Percentiles rank a stretch among this genome's conserved stretches.
phyloP scores from a whole-genome alignment of 495 filamentous ascomycete species.

The Trichoderma gamsii region DNA sequence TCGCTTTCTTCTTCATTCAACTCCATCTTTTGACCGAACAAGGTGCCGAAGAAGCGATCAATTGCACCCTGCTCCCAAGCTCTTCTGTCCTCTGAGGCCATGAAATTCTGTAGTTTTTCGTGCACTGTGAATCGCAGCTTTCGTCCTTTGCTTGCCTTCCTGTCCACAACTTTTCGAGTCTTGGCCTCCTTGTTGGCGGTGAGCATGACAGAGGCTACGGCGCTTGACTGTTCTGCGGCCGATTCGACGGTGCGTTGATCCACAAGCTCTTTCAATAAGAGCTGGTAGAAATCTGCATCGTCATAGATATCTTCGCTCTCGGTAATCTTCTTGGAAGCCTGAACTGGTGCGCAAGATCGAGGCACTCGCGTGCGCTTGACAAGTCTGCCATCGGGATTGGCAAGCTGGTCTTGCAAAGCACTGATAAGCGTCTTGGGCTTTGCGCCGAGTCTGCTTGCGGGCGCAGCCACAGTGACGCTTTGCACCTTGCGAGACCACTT shows the following conservation, averaged over 20 bases:
- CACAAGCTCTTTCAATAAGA: conserved; percentile 84
- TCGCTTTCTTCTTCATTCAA: conserved; percentile 63
- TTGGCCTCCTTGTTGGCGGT: conserved; percentile 76
- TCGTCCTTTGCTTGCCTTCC: conserved; percentile 88
- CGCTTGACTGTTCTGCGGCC: conserved; percentile 36
- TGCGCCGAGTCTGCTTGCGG: conserved; percentile 50
- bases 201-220: conserved; percentile 43
- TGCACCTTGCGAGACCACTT: conserved; percentile 62
- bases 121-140: conserved; percentile 92
- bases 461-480: conserved; percentile 31
- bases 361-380: conserved; percentile 59
- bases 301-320: conserved; percentile 66
- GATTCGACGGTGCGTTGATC: conserved; percentile 68
- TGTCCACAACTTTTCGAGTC: conserved; percentile 76
- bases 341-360: conserved; percentile 65
- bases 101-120: conserved; percentile 96
- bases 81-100: conserved; percentile 81
- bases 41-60: conserved; percentile 79
- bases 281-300: conserved; percentile 88
- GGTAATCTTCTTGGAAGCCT: conserved; percentile 47
- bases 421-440: conserved; percentile 57
- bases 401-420: conserved; percentile 68
- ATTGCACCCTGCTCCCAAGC: conserved; percentile 71
- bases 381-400: conserved; percentile 55
- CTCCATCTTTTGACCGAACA: conserved; percentile 74